A percentile compares a stretch with the other conserved stretches of the same genome.
Conservation (phyloP, 306 rosid species). For the Albizia julibrissin region DNA sequence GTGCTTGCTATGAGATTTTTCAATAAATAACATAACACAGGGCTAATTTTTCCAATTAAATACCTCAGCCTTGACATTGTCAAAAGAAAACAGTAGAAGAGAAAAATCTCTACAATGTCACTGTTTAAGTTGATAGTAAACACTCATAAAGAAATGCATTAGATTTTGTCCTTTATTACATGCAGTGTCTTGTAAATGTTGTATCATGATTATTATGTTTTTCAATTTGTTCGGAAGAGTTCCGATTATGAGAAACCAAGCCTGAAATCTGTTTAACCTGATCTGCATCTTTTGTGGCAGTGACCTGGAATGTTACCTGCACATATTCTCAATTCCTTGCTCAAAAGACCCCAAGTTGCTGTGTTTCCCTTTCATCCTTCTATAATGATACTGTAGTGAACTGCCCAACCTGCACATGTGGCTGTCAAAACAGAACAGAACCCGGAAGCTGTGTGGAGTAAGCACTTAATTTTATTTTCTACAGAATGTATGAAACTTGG, state of each 20-base stretch:
- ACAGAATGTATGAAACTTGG: conserved; percentile 15
- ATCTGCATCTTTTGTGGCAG: conserved; percentile 50
- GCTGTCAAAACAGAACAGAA: conserved; percentile 77
- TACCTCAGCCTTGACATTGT: background rate
- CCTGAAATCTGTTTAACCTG: conserved; percentile 25
- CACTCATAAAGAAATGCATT: background rate
- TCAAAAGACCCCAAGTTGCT: conserved; percentile 96
- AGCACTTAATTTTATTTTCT: conserved; percentile 35
- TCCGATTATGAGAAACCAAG: background rate
- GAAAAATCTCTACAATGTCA: background rate
- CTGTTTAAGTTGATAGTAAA: background rate
- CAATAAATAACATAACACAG: background rate
- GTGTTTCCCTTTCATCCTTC: conserved; percentile 98
- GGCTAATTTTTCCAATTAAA: background rate
- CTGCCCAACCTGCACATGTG: conserved; percentile 95
- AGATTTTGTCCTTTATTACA: background rate
- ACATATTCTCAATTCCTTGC: conserved; percentile 95
- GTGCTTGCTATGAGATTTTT: background rate
- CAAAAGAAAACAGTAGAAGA: no score
- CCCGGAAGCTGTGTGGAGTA: conserved; percentile 84
- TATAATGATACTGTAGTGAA: conserved; percentile 86
- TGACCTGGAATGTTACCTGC: conserved; percentile 99
- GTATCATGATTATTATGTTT: conserved; percentile 7
- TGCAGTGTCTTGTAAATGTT: background rate
- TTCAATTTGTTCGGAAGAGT: background rate